Percentiles rank a stretch among this genome's conserved stretches.
These are phyloP conservation scores for Strobilomyces echinocephalus DNA, from an alignment of 768 basidiomycete species.

Conservation along the genomic window DNA sequence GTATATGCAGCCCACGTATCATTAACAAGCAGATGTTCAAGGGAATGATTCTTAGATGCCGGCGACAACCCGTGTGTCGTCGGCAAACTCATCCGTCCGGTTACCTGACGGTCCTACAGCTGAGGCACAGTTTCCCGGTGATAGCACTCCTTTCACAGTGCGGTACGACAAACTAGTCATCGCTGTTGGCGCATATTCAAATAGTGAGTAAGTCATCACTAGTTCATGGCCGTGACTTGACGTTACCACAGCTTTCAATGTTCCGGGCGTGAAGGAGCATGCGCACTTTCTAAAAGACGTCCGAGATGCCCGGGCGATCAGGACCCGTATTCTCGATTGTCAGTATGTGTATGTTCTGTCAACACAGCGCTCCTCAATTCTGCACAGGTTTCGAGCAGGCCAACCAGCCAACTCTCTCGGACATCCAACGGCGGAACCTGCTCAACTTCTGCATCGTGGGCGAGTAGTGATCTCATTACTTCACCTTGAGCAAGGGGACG, in stretches of 20 bases:
- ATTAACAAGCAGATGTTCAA: not conserved
- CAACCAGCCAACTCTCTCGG: conserved; percentile 71
- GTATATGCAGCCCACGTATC: conserved; percentile 23
- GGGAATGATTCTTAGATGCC: conserved; percentile 45
- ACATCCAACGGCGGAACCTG: conserved; percentile 66
- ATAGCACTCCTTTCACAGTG: conserved; percentile 47
- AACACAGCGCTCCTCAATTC: not conserved
- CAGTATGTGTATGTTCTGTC: conserved; percentile 8
- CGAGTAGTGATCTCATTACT: conserved; percentile 27
- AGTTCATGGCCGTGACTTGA: conserved; percentile 1
- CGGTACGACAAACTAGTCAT: conserved; percentile 80
- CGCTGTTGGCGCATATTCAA: conserved; percentile 80
- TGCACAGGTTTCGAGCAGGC: conserved; percentile 76
- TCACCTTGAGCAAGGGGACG: not conserved
- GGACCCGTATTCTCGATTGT: conserved; percentile 73
- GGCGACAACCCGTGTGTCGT: conserved; percentile 46
- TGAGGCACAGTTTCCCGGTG: conserved; percentile 16
- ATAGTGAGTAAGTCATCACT: conserved; percentile 47
- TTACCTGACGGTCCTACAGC: conserved; percentile 15
- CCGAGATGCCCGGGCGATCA: conserved; percentile 66
- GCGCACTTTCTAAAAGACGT: conserved; percentile 82
- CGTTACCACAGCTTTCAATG: conserved; percentile 50
- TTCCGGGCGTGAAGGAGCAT: conserved; percentile 76
- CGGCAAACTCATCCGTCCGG: conserved; percentile 20
- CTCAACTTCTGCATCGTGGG: conserved; percentile 88